Evolutionary conservation across 345 rosid genomes (phyloP).

Genomic region (Eutrema heterophyllum): DNA sequence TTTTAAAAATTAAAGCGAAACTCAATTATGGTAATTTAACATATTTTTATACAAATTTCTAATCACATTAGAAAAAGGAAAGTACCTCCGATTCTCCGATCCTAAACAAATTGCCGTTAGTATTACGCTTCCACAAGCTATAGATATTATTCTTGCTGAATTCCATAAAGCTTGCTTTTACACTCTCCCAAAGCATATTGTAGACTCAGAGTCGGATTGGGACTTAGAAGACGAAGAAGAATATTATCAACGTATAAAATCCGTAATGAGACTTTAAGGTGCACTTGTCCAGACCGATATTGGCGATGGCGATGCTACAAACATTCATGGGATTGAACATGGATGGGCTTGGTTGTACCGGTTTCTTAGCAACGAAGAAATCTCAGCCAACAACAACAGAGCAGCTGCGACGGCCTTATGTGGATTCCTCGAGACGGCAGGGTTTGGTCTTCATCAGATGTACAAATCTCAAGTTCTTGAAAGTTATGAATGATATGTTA

Average conservation of each 20-base stretch:
- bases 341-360: constrained; percentile 91
- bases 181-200: constrained; percentile 68
- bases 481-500: constrained; percentile 50
- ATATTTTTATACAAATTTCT: too few relatives aligned
- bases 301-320: too few relatives aligned
- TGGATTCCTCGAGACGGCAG: constrained; percentile 63
- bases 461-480: constrained; percentile 69
- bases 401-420: constrained; percentile 68
- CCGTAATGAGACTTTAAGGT: constrained; percentile 74
- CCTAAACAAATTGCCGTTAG: too few relatives aligned
- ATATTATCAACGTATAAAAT: constrained; percentile 45
- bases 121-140: constrained; percentile 59
- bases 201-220: constrained; percentile 53
- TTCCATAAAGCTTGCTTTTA: constrained; percentile 77
- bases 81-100: too few relatives aligned
- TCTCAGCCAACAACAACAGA: constrained; percentile 50
- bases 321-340: constrained; percentile 58
- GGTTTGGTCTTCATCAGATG: constrained; percentile 56
- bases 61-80: too few relatives aligned
- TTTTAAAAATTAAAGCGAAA: too few relatives aligned
- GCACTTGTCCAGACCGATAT: constrained; percentile 84
- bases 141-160: constrained; percentile 83
- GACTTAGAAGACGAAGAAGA: constrained; percentile 61
- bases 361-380: constrained; percentile 51
- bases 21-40: too few relatives aligned